Evolutionary conservation across 1,284 basidiomycete genomes (phyloP), one percentile per base, ranked within the genome.

Genomic region (Leucoagaricus sp.): DNA sequence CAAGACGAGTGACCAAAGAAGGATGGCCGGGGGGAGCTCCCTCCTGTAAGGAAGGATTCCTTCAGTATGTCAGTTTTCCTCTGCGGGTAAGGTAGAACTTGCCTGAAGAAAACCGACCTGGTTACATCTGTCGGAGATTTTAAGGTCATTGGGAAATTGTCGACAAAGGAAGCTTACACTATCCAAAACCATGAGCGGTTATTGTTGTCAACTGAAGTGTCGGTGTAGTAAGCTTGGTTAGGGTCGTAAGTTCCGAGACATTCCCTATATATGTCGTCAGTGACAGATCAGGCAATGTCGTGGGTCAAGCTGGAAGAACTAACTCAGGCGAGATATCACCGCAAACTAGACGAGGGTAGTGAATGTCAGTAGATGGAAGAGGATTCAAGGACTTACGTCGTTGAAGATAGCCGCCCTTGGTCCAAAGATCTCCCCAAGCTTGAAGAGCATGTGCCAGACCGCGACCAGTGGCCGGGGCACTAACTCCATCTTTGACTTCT

Each of bases 51-150:
- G 50, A 51, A 15, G 5, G 42, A 17, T 17, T 12, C 10, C 7
- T 17, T 51, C 49, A 52, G n/a, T 40, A 19, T 31, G 40, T 34
- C 28, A 29, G 8, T 41, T 25, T 23, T 21, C 7, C 40, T 38
- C 19, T 13, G 12, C 12, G n/a, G n/a, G 19, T 23, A 4, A 34
- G 21, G 13, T 21, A 3, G 40, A 23, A 21, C 47, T 21, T n/a
- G 75, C 83, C 69, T 84, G 84, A 56, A 82, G 77, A 65, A 72
- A 87, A 29, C 87, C 88, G 4, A 90, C 75, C 72, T 88, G 78
- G 63, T 85, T 89, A 66, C 87, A 90, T 1, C 85, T 88, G 53
- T 21, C 33, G 12, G 36, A 49, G 23, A 23, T n/a, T n/a, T n/a
- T n/a, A n/a, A n/a, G n/a, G n/a, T n/a, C 10, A 29, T 48, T 5